Percentiles rank a stretch among this genome's conserved stretches.
Conservation (phyloP, 495 filamentous ascomycete genomes). For the Lasiosphaeris hirsuta region DNA sequence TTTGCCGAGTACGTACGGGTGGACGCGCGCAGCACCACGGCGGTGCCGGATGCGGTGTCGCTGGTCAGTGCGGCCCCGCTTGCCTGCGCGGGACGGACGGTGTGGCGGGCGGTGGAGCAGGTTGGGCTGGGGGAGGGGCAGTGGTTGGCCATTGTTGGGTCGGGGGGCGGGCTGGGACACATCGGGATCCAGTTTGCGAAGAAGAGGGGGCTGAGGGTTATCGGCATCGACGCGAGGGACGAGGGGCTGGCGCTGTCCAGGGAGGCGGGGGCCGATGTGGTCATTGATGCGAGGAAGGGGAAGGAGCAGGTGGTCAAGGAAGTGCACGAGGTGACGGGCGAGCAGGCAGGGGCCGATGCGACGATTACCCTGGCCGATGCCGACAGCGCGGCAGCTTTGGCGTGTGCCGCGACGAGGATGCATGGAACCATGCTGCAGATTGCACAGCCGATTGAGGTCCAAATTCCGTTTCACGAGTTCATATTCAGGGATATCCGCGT, state of each 20-base stretch:
- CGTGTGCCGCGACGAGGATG: slow-evolving; percentile 51
- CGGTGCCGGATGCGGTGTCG: slow-evolving; percentile 45
- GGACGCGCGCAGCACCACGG: slow-evolving; percentile 42
- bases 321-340: slow-evolving; percentile 46
- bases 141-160: slow-evolving; percentile 51
- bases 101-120: slow-evolving; percentile 48
- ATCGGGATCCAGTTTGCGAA: slow-evolving; percentile 54
- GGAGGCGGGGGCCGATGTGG: slow-evolving; percentile 45
- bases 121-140: slow-evolving; percentile 44
- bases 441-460: slow-evolving; percentile 47
- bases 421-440: slow-evolving; percentile 55
- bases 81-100: slow-evolving; percentile 55
- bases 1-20: slow-evolving; percentile 53
- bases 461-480: slow-evolving; percentile 50
- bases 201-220: slow-evolving; percentile 47
- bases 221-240: slow-evolving; percentile 56
- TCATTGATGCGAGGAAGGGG: slow-evolving; percentile 50
- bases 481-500: slow-evolving; percentile 55
- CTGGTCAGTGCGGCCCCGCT: slow-evolving; percentile 53
- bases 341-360: slow-evolving; percentile 38
- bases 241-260: slow-evolving; percentile 45
- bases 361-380: slow-evolving; percentile 47
- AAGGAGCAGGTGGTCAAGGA: slow-evolving; percentile 42
- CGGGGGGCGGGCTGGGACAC: slow-evolving; percentile 59
- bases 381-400: slow-evolving; percentile 40